phyloP scores from a whole-genome alignment of 345 rosid genomes.

The Eucalyptus brandiana region DNA sequence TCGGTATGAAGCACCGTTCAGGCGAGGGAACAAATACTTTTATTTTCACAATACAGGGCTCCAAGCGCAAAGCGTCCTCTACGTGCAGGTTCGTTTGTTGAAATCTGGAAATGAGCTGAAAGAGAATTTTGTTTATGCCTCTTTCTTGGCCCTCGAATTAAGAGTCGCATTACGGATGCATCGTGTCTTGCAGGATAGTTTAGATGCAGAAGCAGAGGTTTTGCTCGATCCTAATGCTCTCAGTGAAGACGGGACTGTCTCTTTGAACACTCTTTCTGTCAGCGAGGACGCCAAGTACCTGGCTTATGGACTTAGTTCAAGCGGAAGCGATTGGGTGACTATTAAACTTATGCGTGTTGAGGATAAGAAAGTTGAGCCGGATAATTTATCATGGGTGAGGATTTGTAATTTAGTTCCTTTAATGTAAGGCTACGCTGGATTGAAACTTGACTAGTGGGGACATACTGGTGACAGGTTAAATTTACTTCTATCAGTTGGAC shows the following conservation, averaged over 20 bases:
- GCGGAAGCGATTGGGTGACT: constrained; percentile 97
- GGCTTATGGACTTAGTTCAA: constrained; percentile 73
- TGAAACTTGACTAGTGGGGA: background rate
- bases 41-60: constrained; percentile 86
- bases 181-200: constrained; percentile 38
- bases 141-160: background rate
- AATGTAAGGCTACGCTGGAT: background rate
- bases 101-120: background rate
- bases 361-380: constrained; percentile 56
- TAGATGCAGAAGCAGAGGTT: constrained; percentile 63
- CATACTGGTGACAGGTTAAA: constrained; percentile 38
- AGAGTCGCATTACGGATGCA: background rate
- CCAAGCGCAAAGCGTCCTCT: constrained; percentile 74
- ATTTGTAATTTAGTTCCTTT: background rate
- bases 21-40: constrained; percentile 56
- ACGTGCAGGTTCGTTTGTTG: constrained; percentile 36
- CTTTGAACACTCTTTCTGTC: constrained; percentile 33
- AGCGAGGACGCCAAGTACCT: constrained; percentile 72
- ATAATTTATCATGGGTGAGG: constrained; percentile 76
- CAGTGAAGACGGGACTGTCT: constrained; percentile 81
- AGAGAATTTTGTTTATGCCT: background rate
- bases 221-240: constrained; percentile 85
- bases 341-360: constrained; percentile 55
- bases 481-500: constrained; percentile 81
- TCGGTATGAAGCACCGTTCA: constrained; percentile 60